Conservation (phyloP, 78 protist species). For the Corallochytrium limacisporum region DNA sequence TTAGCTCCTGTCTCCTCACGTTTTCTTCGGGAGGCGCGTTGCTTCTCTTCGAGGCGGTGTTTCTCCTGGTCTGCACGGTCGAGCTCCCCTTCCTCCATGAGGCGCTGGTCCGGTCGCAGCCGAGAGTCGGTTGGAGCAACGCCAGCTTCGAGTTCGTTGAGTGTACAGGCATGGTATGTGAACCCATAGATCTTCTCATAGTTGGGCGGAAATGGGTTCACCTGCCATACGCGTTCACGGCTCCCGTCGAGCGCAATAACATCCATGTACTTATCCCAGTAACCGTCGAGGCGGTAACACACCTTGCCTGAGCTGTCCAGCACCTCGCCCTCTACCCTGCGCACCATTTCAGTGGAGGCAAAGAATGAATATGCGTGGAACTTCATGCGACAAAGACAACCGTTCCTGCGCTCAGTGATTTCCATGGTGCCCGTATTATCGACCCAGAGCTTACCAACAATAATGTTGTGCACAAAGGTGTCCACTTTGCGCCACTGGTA, state of each 20-base stretch:
- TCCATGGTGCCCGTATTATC: neutral
- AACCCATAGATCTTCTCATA: constrained; percentile 5
- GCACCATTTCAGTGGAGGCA: neutral
- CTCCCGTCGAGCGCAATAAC: neutral
- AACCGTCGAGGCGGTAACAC: neutral
- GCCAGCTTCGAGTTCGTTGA: neutral
- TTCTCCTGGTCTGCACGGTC: neutral
- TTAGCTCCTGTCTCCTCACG: neutral
- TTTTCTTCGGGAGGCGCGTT: constrained; percentile 1
- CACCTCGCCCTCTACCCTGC: no score
- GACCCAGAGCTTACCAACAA: constrained; percentile 24
- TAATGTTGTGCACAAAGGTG: constrained; percentile 21
- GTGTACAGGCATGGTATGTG: constrained; percentile 5
- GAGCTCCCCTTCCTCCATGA: neutral
- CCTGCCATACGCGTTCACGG: neutral
- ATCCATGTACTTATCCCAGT: neutral
- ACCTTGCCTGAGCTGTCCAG: no score
- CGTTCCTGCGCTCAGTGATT: neutral
- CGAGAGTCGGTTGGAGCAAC: constrained; percentile 19
- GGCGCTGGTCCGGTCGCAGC: constrained; percentile 9
- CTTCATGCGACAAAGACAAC: neutral
- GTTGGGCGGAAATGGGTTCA: neutral
- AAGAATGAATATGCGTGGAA: neutral
- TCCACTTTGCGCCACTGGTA: constrained; percentile 21
- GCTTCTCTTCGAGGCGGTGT: constrained; percentile 13